Evolutionary conservation across 2,329 filamentous ascomycete genomes (phyloP).

Genomic region (Parafenestella ontariensis): DNA sequence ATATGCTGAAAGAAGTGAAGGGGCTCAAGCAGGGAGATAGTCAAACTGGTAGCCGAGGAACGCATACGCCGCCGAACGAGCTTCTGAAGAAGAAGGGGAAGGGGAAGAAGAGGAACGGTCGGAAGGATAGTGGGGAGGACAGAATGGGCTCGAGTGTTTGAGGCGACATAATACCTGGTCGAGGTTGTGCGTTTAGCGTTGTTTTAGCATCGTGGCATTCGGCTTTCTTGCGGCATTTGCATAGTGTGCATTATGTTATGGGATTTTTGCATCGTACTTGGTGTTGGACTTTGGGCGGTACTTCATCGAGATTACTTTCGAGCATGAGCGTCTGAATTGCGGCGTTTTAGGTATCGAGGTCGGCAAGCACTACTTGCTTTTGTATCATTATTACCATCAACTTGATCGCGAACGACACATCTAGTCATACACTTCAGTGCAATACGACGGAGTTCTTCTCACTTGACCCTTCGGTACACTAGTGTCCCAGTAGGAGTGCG

Average conservation of each 20-base stretch:
- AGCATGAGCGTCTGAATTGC: neutral
- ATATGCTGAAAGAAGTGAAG: conserved; percentile 83
- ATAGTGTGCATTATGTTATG: conserved; percentile 1
- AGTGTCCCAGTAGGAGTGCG: too few relatives aligned
- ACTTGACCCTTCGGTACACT: too few relatives aligned
- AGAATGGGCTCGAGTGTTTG: conserved; percentile 39
- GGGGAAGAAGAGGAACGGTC: conserved; percentile 37
- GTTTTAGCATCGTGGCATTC: conserved; percentile 2
- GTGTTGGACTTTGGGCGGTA: conserved; percentile 3
- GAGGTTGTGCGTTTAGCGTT: neutral
- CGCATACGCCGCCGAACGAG: conserved; percentile 38
- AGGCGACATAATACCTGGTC: neutral
- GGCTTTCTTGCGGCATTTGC: conserved; percentile 14
- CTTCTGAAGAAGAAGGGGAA: conserved; percentile 36
- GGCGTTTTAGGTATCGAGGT: neutral
- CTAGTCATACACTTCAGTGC: too few relatives aligned
- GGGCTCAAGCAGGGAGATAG: conserved; percentile 59
- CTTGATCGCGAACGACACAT: neutral
- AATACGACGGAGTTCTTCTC: too few relatives aligned
- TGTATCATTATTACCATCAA: neutral
- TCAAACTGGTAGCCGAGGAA: conserved; percentile 33
- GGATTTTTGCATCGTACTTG: neutral
- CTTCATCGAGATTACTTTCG: conserved; percentile 9
- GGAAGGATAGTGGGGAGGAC: conserved; percentile 24
- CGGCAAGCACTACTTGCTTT: neutral